These are phyloP conservation scores for Piper longum DNA, from an alignment of 164 flowering plant species.

Conservation along the genomic window DNA sequence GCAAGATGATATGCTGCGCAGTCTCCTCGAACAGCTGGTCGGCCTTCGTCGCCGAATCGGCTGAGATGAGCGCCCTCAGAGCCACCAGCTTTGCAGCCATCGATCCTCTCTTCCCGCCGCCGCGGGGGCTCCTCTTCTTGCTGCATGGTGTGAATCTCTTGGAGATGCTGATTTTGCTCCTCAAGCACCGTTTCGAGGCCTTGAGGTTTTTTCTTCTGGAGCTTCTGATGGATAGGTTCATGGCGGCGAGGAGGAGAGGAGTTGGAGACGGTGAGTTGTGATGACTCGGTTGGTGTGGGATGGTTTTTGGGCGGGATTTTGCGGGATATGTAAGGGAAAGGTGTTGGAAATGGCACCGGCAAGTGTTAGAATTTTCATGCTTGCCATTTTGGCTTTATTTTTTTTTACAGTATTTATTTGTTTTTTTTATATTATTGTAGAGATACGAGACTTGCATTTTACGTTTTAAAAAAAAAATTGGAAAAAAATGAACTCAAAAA, in stretches of 20 bases:
- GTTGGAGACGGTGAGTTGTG: background rate
- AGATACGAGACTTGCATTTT: too few relatives aligned
- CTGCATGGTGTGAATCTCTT: background rate
- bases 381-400: too few relatives aligned
- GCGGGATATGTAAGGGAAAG: too few relatives aligned
- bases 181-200: background rate
- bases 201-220: constrained; percentile 1
- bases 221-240: constrained; percentile 2
- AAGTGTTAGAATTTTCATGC: too few relatives aligned
- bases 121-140: background rate
- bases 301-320: too few relatives aligned
- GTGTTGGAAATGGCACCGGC: too few relatives aligned
- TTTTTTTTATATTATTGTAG: too few relatives aligned
- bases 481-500: too few relatives aligned
- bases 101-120: background rate
- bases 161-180: background rate
- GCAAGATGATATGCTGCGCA: constrained; percentile 48
- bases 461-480: too few relatives aligned
- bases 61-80: constrained; percentile 36
- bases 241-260: constrained; percentile 1
- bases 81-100: constrained; percentile 14
- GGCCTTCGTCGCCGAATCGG: constrained; percentile 18
- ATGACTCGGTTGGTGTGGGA: too few relatives aligned
- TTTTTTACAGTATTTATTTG: too few relatives aligned
- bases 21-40: constrained; percentile 55